A percentile compares a stretch with the other conserved stretches of the same genome.
Conservation (phyloP, 2,329 filamentous ascomycete genomes). For the Exophiala sp. region DNA sequence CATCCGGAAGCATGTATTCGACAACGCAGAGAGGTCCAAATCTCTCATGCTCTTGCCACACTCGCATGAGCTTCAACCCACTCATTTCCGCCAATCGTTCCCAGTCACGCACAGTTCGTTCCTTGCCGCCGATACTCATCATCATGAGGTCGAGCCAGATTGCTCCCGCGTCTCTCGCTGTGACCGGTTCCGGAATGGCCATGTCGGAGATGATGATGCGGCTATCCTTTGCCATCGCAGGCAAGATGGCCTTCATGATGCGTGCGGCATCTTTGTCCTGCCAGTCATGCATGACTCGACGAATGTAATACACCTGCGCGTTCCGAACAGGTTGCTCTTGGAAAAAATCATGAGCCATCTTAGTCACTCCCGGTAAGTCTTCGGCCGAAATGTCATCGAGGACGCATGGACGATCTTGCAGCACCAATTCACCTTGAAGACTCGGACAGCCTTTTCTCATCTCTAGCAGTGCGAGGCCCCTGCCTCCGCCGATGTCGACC, state of each 20-base stretch:
- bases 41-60: conserved; percentile 9
- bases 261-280: conserved; percentile 27
- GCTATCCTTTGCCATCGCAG: conserved; percentile 25
- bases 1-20: conserved; percentile 7
- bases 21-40: conserved; percentile 11
- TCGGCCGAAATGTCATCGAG: conserved; percentile 24
- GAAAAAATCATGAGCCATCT: conserved; percentile 32
- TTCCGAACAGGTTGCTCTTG: conserved; percentile 30
- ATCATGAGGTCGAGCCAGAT: conserved; percentile 34
- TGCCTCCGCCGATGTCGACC: conserved; percentile 26
- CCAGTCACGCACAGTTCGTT: conserved; percentile 30
- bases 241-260: conserved; percentile 28
- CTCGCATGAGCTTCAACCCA: conserved; percentile 5
- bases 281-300: conserved; percentile 30
- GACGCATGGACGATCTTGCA: conserved; percentile 31
- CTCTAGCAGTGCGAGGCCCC: conserved; percentile 24
- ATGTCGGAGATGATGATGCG: conserved; percentile 30
- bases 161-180: conserved; percentile 29
- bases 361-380: conserved; percentile 21
- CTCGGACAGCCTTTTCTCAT: conserved; percentile 23
- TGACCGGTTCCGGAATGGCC: conserved; percentile 24
- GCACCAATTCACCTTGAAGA: conserved; percentile 27
- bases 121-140: conserved; percentile 34
- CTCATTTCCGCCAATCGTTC: conserved; percentile 4
- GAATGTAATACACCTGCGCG: conserved; percentile 31